Conservation (phyloP, 192 early-diverging fungal genomes). For the Coemansia sp. region DNA sequence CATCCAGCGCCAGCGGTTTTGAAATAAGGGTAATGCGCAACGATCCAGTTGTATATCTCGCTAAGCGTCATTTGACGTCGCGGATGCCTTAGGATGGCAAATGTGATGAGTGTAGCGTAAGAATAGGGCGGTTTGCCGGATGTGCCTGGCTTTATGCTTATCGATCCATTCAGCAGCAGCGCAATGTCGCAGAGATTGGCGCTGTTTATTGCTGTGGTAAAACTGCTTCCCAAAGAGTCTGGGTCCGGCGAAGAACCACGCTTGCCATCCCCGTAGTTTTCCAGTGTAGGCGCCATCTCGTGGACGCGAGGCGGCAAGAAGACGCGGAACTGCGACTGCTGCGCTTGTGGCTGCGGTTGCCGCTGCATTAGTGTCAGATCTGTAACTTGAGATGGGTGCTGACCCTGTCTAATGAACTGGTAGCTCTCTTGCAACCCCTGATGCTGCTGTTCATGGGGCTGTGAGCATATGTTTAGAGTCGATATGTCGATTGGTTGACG, state of each 20-base stretch:
- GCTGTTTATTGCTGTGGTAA: not conserved
- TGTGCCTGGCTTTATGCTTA: constrained; percentile 38
- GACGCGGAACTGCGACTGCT: constrained; percentile 3
- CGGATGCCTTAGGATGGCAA: constrained; percentile 70
- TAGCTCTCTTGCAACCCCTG: not conserved
- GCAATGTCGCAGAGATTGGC: constrained; percentile 38
- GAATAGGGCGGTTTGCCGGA: constrained; percentile 73
- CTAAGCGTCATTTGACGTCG: constrained; percentile 72
- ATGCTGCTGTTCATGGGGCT: not conserved
- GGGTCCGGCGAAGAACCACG: not conserved
- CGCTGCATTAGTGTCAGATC: not conserved
- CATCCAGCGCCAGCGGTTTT: constrained; percentile 67
- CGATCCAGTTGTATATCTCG: constrained; percentile 82
- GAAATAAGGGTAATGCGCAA: constrained; percentile 76
- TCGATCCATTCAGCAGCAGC: constrained; percentile 45
- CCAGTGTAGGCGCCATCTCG: not conserved
- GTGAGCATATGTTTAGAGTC: not conserved
- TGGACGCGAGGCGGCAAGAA: not conserved
- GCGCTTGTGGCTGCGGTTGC: not conserved
- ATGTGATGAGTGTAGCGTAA: constrained; percentile 78
- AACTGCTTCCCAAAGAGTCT: not conserved
- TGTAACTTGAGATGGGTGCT: not conserved
- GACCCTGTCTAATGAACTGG: not conserved
- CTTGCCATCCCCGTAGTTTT: not conserved
- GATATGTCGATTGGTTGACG: not conserved